Evolutionary conservation across 768 basidiomycete species (phyloP).

Genomic region (Dacryopinax primogenitus): DNA sequence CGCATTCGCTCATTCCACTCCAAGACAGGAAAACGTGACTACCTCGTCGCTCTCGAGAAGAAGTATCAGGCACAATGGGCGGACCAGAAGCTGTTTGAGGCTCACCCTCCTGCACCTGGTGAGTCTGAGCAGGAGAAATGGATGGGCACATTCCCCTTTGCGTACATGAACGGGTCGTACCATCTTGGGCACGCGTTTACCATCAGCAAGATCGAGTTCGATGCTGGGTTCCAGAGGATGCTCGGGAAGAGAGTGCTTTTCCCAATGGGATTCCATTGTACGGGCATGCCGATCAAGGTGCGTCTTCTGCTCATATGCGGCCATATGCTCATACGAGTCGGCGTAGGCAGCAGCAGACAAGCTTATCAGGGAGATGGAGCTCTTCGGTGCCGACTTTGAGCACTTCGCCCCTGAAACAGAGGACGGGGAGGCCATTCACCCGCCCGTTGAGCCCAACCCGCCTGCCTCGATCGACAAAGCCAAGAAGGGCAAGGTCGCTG

Average conservation of each 20-base stretch:
- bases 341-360: constrained; percentile 88
- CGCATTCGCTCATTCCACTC: constrained; percentile 7
- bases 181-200: constrained; percentile 98
- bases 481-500: constrained; percentile 88
- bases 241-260: constrained; percentile 87
- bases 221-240: constrained; percentile 89
- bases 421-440: constrained; percentile 26
- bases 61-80: constrained; percentile 77
- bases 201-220: constrained; percentile 95
- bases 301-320: constrained; percentile 21
- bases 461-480: constrained; percentile 52
- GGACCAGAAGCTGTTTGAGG: constrained; percentile 65
- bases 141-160: constrained; percentile 92
- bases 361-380: constrained; percentile 88
- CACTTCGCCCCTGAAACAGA: constrained; percentile 38
- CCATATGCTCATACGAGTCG: not conserved
- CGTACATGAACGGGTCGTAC: constrained; percentile 97
- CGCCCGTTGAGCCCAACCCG: constrained; percentile 30
- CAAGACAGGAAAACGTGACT: constrained; percentile 89
- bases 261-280: constrained; percentile 96
- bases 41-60: constrained; percentile 67
- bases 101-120: constrained; percentile 59
- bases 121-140: constrained; percentile 60
- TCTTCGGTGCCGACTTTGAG: constrained; percentile 87
- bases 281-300: constrained; percentile 99